Conservation (phyloP, 1,284 basidiomycete genomes). For the Trametes pubescens region DNA sequence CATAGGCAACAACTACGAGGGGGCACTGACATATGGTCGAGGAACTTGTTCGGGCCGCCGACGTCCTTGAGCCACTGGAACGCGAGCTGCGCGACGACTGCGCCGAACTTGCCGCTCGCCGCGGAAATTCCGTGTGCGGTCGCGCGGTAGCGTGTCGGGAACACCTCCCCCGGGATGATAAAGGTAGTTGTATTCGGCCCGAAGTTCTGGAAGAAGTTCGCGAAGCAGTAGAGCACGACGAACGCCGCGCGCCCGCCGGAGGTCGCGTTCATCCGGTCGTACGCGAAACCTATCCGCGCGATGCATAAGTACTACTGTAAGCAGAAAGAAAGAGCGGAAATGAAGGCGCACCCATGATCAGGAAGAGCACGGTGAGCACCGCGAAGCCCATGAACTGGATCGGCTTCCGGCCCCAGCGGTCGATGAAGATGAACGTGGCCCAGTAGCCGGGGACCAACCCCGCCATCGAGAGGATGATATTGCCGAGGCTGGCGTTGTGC, state of each 20-base stretch:
- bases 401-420: constrained; percentile 76
- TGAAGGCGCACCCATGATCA: constrained; percentile 59
- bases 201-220: constrained; percentile 81
- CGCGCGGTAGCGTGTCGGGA: constrained; percentile 88
- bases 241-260: constrained; percentile 65
- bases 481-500: constrained; percentile 64
- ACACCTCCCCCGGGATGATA: constrained; percentile 84
- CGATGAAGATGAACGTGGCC: constrained; percentile 73
- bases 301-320: neutral
- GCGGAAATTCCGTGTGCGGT: constrained; percentile 89
- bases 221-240: constrained; percentile 80
- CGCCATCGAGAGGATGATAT: constrained; percentile 75
- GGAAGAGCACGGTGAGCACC: constrained; percentile 71
- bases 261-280: constrained; percentile 69
- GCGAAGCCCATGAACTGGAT: constrained; percentile 84
- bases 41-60: constrained; percentile 65
- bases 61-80: constrained; percentile 78
- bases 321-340: constrained; percentile 1
- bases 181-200: constrained; percentile 88
- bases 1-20: neutral
- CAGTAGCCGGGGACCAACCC: constrained; percentile 83
- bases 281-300: constrained; percentile 69
- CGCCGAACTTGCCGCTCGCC: constrained; percentile 84
- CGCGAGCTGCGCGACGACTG: constrained; percentile 84
- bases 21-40: constrained; percentile 66